Conservation (phyloP, 805 yeast genomes). For the Starmerella kuoi region DNA sequence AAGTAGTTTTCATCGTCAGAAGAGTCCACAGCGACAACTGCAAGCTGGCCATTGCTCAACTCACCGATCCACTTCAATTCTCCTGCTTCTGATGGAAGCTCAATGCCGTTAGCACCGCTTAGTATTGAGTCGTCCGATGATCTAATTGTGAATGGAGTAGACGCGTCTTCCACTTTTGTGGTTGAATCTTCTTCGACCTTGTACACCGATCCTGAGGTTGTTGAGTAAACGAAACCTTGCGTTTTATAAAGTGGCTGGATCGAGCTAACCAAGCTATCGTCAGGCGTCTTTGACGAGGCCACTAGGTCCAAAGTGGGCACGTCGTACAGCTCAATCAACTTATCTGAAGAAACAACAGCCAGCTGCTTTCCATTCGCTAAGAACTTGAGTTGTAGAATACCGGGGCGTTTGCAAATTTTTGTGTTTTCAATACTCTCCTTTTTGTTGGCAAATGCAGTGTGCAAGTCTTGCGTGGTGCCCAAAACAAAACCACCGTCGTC, state of each 20-base stretch:
- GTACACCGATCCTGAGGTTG: neutral
- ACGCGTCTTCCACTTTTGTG: neutral
- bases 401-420: neutral
- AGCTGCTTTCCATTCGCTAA: conserved; percentile 16
- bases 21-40: conserved; percentile 2
- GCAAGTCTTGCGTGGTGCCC: conserved; percentile 8
- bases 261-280: neutral
- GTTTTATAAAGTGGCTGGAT: neutral
- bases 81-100: neutral
- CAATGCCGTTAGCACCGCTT: neutral
- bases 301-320: neutral
- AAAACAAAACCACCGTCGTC: conserved; percentile 8
- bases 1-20: conserved; percentile 5
- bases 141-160: neutral
- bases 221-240: conserved; percentile 5
- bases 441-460: conserved; percentile 1
- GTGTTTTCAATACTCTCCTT: neutral
- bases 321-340: neutral
- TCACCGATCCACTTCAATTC: conserved; percentile 1
- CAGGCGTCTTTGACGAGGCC: neutral
- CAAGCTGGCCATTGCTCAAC: neutral
- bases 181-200: neutral
- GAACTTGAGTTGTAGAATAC: conserved; percentile 4
- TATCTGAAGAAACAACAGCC: conserved; percentile 4
- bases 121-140: neutral